Conservation (phyloP, 768 basidiomycete genomes). For the Tremella fuciformis region DNA sequence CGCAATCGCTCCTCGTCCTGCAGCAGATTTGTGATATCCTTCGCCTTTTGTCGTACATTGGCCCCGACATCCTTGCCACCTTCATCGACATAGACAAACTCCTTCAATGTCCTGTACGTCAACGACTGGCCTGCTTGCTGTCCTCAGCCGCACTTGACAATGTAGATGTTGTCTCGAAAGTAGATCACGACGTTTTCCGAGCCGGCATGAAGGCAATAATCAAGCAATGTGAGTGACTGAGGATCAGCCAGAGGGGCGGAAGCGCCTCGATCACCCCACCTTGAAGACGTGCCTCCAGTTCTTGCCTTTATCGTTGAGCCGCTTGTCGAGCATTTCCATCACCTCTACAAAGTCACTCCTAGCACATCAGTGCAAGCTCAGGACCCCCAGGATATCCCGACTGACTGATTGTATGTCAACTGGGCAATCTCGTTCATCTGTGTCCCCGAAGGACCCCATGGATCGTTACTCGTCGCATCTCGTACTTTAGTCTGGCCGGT, state of each 20-base stretch:
- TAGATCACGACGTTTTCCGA: slow-evolving; percentile 98
- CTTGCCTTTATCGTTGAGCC: slow-evolving; percentile 93
- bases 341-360: slow-evolving; percentile 97
- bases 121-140: neutral
- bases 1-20: slow-evolving; percentile 79
- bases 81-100: slow-evolving; percentile 96
- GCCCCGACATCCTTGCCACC: slow-evolving; percentile 95
- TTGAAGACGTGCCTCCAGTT: slow-evolving; percentile 99
- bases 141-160: slow-evolving; percentile 65
- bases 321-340: slow-evolving; percentile 99
- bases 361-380: slow-evolving; percentile 2
- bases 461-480: slow-evolving; percentile 95
- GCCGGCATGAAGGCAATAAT: slow-evolving; percentile 92
- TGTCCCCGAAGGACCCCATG: slow-evolving; percentile 94
- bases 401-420: slow-evolving; percentile 85
- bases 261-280: slow-evolving; percentile 54
- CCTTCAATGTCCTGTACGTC: slow-evolving; percentile 71
- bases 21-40: slow-evolving; percentile 93
- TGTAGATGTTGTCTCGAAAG: slow-evolving; percentile 93
- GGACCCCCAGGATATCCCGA: too few species aligned
- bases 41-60: slow-evolving; percentile 68
- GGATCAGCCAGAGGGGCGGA: slow-evolving; percentile 32
- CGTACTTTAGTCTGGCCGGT: slow-evolving; percentile 78
- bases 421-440: slow-evolving; percentile 99
- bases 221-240: slow-evolving; percentile 79